A percentile compares a stretch with the other conserved stretches of the same genome.
Evolutionary conservation across 2,329 filamentous ascomycete species (phyloP).

Genomic region (Knufia fluminis): DNA sequence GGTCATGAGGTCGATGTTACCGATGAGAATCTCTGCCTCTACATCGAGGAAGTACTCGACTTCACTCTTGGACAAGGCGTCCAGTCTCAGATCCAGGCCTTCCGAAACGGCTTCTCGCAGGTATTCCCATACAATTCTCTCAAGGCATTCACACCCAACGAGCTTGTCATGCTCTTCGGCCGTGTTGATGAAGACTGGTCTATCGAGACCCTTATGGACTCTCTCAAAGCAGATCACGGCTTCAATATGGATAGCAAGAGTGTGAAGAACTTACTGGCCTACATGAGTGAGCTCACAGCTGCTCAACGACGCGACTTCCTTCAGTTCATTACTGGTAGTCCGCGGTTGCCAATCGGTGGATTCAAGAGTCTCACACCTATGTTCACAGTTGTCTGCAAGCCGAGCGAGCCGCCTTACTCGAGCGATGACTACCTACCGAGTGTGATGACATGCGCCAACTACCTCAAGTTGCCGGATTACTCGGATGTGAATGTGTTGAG

Average conservation of each 20-base stretch:
- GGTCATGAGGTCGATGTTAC: slow-evolving; percentile 69
- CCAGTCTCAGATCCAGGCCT: slow-evolving; percentile 79
- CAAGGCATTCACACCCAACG: slow-evolving; percentile 87
- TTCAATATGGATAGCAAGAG: slow-evolving; percentile 98
- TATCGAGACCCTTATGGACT: slow-evolving; percentile 93
- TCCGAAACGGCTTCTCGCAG: slow-evolving; percentile 81
- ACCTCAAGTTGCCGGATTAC: slow-evolving; percentile 95
- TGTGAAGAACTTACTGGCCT: slow-evolving; percentile 83
- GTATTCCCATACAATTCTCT: slow-evolving; percentile 93
- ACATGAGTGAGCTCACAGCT: slow-evolving; percentile 76
- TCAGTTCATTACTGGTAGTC: slow-evolving; percentile 95
- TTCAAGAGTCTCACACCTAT: slow-evolving; percentile 96
- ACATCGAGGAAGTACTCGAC: slow-evolving; percentile 83
- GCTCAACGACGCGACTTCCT: slow-evolving; percentile 82
- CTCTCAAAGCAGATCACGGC: slow-evolving; percentile 95
- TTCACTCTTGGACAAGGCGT: slow-evolving; percentile 86
- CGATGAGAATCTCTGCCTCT: slow-evolving; percentile 82
- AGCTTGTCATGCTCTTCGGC: slow-evolving; percentile 90
- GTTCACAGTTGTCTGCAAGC: slow-evolving; percentile 98
- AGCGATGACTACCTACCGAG: slow-evolving; percentile 98
- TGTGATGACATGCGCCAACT: slow-evolving; percentile 99
- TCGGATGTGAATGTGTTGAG: slow-evolving; percentile 66
- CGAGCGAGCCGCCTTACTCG: slow-evolving; percentile 85
- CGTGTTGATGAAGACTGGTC: slow-evolving; percentile 93
- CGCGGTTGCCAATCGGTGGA: slow-evolving; percentile 94